phyloP scores from a whole-genome alignment of 208 protist species.

The Wallacemonas rigidus region DNA sequence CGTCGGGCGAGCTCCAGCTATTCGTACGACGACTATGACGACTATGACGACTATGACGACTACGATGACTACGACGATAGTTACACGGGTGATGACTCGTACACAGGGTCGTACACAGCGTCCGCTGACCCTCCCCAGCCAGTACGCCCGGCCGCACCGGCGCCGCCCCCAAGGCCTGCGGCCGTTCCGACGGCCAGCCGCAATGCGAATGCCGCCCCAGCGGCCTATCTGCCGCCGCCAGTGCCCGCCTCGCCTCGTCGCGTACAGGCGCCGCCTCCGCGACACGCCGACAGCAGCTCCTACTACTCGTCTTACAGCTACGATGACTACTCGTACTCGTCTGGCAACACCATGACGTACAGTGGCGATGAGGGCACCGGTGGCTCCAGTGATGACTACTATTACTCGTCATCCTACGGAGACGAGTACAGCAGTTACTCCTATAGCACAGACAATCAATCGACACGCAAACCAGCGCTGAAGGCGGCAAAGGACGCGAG shows the following conservation, averaged over 20 bases:
- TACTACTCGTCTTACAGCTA: conserved; percentile 21
- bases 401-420: conserved; percentile 1
- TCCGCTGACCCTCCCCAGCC: not conserved
- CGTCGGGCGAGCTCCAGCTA: not conserved
- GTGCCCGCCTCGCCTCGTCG: too few species aligned
- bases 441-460: conserved; percentile 12
- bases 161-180: too few species aligned
- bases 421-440: not conserved
- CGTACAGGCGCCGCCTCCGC: not conserved
- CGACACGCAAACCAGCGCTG: not conserved
- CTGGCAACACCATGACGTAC: conserved; percentile 8
- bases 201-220: not conserved
- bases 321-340: conserved; percentile 36
- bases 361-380: not conserved
- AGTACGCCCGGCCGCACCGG: not conserved
- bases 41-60: conserved; percentile 7
- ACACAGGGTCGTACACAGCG: conserved; percentile 1
- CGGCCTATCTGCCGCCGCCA: not conserved
- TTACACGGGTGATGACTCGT: conserved; percentile 38
- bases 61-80: conserved; percentile 15
- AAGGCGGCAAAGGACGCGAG: not conserved
- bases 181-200: too few species aligned
- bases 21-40: conserved; percentile 11
- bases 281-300: conserved; percentile 2
- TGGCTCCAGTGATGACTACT: not conserved